A percentile compares a stretch with the other conserved stretches of the same genome.
Evolutionary conservation across 345 rosid species (phyloP).

Genomic region (Aquilaria sinensis): DNA sequence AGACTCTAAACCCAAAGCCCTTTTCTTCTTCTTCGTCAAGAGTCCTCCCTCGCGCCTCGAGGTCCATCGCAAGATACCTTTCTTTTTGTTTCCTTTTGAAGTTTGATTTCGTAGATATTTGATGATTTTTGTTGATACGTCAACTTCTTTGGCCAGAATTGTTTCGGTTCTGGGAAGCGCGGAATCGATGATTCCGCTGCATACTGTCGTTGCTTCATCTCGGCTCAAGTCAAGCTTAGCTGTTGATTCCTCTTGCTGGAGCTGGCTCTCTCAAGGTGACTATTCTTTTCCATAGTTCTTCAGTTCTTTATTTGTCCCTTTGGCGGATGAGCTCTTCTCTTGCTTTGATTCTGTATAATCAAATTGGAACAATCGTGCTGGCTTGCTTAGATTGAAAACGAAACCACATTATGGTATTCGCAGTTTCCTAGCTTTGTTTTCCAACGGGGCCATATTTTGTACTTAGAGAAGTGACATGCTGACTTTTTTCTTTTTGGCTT

Average conservation of each 20-base stretch:
- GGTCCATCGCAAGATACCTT: conserved; percentile 21
- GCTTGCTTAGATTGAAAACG: too few species aligned
- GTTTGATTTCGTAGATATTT: neutral
- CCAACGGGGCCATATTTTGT: too few species aligned
- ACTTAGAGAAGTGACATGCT: neutral
- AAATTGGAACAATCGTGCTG: too few species aligned
- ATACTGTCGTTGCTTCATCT: conserved; percentile 79
- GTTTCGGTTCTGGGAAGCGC: conserved; percentile 57
- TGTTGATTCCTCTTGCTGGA: conserved; percentile 84
- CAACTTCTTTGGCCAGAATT: conserved; percentile 27
- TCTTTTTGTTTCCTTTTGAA: neutral
- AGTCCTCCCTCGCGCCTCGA: conserved; percentile 31
- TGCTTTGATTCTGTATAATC: too few species aligned
- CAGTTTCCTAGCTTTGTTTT: too few species aligned
- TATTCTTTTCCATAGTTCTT: neutral
- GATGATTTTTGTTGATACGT: neutral
- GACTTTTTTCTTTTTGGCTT: conserved; percentile 27
- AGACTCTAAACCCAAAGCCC: conserved; percentile 21
- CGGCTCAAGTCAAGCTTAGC: conserved; percentile 75
- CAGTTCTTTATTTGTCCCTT: too few species aligned
- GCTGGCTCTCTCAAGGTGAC: conserved; percentile 81
- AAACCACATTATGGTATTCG: too few species aligned
- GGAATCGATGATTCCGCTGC: conserved; percentile 78
- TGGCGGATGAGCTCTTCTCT: too few species aligned
- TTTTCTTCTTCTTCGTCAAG: conserved; percentile 17